Conservation (phyloP, 139 green algal species). For the Nannochloris sp. region DNA sequence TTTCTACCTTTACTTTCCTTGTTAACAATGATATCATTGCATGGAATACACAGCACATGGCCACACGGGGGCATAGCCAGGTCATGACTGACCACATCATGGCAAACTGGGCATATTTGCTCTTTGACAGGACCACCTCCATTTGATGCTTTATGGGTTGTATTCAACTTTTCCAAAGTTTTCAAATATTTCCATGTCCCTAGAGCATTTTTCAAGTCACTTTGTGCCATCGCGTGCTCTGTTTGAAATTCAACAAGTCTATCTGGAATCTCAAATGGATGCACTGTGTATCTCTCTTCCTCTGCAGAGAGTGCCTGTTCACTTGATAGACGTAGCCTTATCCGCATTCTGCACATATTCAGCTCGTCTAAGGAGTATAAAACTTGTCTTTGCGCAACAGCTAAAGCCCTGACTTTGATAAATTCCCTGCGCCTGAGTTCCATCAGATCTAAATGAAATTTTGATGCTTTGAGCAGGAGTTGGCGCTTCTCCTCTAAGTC, state of each 20-base stretch:
- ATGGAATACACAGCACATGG: conserved; percentile 58
- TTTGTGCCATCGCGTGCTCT: conserved; percentile 47
- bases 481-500: conserved; percentile 15
- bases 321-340: conserved; percentile 33
- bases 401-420: conserved; percentile 33
- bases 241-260: conserved; percentile 41
- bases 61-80: conserved; percentile 59
- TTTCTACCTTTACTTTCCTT: conserved; percentile 9
- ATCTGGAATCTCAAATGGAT: background rate
- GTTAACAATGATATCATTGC: conserved; percentile 41
- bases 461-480: conserved; percentile 24
- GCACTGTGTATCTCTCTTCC: conserved; percentile 3
- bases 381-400: conserved; percentile 49
- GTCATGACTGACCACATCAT: conserved; percentile 39
- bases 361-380: conserved; percentile 85
- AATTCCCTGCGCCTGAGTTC: conserved; percentile 60
- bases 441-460: conserved; percentile 47
- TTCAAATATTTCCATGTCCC: conserved; percentile 73
- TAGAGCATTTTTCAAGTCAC: conserved; percentile 43
- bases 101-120: conserved; percentile 58
- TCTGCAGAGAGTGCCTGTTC: background rate
- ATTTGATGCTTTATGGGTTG: background rate
- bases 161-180: conserved; percentile 16
- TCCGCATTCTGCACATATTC: conserved; percentile 61
- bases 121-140: background rate